Percentiles rank a stretch among this genome's conserved stretches.
Evolutionary conservation across 2,329 filamentous ascomycete genomes (phyloP).

Genomic region (Penicillium sp.): DNA sequence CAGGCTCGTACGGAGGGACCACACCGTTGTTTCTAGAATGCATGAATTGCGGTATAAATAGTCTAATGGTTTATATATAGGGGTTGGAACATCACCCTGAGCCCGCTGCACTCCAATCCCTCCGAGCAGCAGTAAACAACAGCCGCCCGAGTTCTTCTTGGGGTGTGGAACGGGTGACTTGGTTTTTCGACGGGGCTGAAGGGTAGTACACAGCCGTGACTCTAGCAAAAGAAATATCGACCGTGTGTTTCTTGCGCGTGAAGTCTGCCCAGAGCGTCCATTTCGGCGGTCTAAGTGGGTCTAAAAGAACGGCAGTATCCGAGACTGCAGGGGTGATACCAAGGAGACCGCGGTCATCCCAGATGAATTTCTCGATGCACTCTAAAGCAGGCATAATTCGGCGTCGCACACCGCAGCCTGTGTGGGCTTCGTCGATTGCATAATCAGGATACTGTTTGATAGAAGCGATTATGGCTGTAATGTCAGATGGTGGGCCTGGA

Average conservation of each 20-base stretch:
- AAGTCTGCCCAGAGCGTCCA: slow-evolving; percentile 24
- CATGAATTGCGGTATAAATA: neutral
- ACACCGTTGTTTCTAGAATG: neutral
- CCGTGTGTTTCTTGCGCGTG: slow-evolving; percentile 16
- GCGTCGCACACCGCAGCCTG: slow-evolving; percentile 43
- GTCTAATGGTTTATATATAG: neutral
- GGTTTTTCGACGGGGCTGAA: slow-evolving; percentile 10
- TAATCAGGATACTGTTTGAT: slow-evolving; percentile 45
- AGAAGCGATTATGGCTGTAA: slow-evolving; percentile 35
- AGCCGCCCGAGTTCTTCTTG: slow-evolving; percentile 34
- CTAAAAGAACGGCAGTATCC: slow-evolving; percentile 3
- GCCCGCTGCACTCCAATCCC: slow-evolving; percentile 34
- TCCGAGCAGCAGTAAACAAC: slow-evolving; percentile 36
- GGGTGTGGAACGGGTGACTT: slow-evolving; percentile 10
- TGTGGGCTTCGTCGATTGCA: slow-evolving; percentile 43
- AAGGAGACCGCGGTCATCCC: slow-evolving; percentile 32
- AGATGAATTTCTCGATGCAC: slow-evolving; percentile 38
- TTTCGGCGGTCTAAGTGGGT: neutral
- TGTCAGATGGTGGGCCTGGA: slow-evolving; percentile 26
- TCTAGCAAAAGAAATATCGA: slow-evolving; percentile 28
- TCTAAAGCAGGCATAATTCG: slow-evolving; percentile 41
- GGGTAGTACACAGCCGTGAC: slow-evolving; percentile 23
- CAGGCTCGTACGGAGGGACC: neutral
- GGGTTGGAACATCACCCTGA: neutral
- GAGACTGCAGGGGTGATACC: slow-evolving; percentile 25